A percentile compares a stretch with the other conserved stretches of the same genome.
phyloP scores from a whole-genome alignment of 495 filamentous ascomycete species.

The Corynascus novoguineensis region DNA sequence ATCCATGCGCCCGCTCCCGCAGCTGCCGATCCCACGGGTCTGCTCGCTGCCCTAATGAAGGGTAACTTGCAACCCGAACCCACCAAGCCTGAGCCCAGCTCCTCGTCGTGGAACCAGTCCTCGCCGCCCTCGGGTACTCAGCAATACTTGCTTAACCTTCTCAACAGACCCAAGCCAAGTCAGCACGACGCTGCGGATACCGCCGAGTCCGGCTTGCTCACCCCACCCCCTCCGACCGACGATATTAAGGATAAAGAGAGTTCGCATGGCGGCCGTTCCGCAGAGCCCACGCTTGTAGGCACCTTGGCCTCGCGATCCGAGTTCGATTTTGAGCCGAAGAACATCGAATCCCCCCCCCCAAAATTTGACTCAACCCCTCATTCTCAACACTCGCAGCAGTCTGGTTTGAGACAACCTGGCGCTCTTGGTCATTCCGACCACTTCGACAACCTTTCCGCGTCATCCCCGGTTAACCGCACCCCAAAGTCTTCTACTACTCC shows the following conservation, averaged over 20 bases:
- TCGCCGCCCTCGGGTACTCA: slow-evolving; percentile 45
- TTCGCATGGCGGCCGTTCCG: slow-evolving; percentile 19
- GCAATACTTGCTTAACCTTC: slow-evolving; percentile 47
- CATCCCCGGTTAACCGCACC: slow-evolving; percentile 34
- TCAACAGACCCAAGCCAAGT: slow-evolving; percentile 50
- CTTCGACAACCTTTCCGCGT: slow-evolving; percentile 29
- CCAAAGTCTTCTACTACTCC: slow-evolving; percentile 42
- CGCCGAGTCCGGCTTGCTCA: slow-evolving; percentile 36
- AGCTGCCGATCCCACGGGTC: slow-evolving; percentile 42
- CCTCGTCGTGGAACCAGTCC: slow-evolving; percentile 35
- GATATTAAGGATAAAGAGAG: slow-evolving; percentile 19
- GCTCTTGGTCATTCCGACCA: slow-evolving; percentile 27
- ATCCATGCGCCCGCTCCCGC: slow-evolving; percentile 46
- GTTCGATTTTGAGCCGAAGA: slow-evolving; percentile 34
- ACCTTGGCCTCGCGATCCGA: slow-evolving; percentile 29
- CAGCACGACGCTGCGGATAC: slow-evolving; percentile 43
- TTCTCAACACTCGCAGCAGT: slow-evolving; percentile 37
- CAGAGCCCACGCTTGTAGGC: slow-evolving; percentile 26
- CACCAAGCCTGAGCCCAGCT: slow-evolving; percentile 31
- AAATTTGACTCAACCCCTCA: slow-evolving; percentile 37
- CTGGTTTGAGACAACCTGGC: slow-evolving; percentile 21
- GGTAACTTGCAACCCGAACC: slow-evolving; percentile 38
- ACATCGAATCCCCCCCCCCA: slow-evolving; percentile 30
- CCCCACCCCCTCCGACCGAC: slow-evolving; percentile 35
- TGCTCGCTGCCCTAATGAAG: slow-evolving; percentile 51